Base-by-base conservation (phyloP, 768 basidiomycete genomes). In the Mycena sanguinolenta region DNA sequence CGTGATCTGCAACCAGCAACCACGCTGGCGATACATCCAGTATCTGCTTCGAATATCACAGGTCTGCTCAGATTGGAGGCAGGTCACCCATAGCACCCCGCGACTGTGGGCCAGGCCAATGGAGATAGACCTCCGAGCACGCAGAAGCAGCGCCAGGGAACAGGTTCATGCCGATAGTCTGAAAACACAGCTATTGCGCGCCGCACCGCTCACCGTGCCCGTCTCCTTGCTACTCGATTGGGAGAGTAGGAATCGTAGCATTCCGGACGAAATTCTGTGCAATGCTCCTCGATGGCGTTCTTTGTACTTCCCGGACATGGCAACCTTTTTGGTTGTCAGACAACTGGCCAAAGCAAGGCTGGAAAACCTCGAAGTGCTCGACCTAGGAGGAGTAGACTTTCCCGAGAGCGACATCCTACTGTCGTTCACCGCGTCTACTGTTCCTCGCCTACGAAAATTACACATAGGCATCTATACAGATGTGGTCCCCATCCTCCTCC, bases 31-130 rank as follows among this genome's bases (percentile, higher is more conserved):
- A n/a, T n/a, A 57, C 28, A 32, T 57, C 55, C 8, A 32, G 34
- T 9, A 21, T 5, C 30, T n/a, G 7, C 19, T 32, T 8, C 12
- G 55, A 17, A 57, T 57, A 32, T 57, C 28, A 2, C 55, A 57
- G 4, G 55, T 57, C 7, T 57, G 55, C 28, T 17, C 55, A 9
- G 28, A 34, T 25, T 57, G 55, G 55, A 57, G 34, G 14, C 55
- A 32, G 28, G 55, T 57, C 59, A 42, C 59, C 21, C 21, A 28
- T 39, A 12, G 27, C 7, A 60, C 59, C 39, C 59, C 59, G 27
- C 42, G n/a, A 28, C 59, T 60, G 12, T 60, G 59, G 59, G 30
- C 57, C 14, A 34, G 57, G 36, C 34, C 36, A 13, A 23, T 58
- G 12, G 10, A 28, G 12, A 7, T 53, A 4, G 27, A 53, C 27